A percentile compares a stretch with the other conserved stretches of the same genome.
Evolutionary conservation across 352 stramenopile species (phyloP).

Genomic region (Pythium aristosporum): DNA sequence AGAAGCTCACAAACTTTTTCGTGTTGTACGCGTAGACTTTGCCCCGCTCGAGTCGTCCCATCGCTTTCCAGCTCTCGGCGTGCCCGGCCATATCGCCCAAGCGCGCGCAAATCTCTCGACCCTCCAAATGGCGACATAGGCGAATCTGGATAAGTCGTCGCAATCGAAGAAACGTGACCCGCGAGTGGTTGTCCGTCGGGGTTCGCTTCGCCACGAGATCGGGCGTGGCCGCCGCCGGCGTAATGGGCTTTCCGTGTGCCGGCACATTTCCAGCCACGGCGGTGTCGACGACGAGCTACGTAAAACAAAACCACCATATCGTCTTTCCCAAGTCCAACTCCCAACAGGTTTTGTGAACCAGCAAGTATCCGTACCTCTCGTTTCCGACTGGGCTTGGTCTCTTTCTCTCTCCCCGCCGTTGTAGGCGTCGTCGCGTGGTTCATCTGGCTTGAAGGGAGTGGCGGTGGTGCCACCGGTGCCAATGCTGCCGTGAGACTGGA

Average conservation of each 20-base stretch:
- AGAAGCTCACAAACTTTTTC: constrained; percentile 55
- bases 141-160: constrained; percentile 69
- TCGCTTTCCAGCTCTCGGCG: constrained; percentile 39
- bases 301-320: background rate
- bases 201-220: constrained; percentile 29
- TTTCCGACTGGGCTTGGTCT: constrained; percentile 18
- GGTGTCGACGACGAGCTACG: constrained; percentile 22
- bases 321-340: background rate
- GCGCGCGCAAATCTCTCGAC: constrained; percentile 47
- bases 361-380: constrained; percentile 14
- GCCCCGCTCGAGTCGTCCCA: constrained; percentile 44
- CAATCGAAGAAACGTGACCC: constrained; percentile 49
- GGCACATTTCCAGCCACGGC: background rate
- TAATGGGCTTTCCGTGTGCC: constrained; percentile 13
- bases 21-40: constrained; percentile 52
- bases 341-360: background rate
- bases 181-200: constrained; percentile 28
- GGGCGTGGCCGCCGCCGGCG: constrained; percentile 14
- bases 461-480: constrained; percentile 3
- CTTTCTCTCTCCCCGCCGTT: constrained; percentile 13
- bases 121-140: constrained; percentile 65
- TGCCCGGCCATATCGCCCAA: constrained; percentile 19
- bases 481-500: constrained; percentile 6
- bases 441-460: constrained; percentile 1
- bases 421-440: background rate